phyloP scores from a whole-genome alignment of 495 filamentous ascomycete species.

The Neurospora terricola region DNA sequence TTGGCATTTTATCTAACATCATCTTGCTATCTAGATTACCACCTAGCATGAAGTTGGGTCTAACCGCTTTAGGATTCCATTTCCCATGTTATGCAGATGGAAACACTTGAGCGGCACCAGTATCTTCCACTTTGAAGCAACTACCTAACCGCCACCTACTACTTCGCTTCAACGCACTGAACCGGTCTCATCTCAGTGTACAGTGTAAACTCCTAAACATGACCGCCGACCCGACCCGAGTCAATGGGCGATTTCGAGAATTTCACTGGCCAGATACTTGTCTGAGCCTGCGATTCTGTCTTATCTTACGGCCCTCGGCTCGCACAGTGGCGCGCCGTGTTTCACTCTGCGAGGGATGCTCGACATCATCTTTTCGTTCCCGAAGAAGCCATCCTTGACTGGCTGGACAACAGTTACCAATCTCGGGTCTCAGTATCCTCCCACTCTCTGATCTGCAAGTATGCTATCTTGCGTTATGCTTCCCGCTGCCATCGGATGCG shows the following conservation, averaged over 20 bases:
- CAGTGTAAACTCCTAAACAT: neutral
- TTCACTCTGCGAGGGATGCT: neutral
- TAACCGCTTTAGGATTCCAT: neutral
- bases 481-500: neutral
- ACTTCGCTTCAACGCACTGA: neutral
- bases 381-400: neutral
- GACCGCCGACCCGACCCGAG: neutral
- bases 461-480: neutral
- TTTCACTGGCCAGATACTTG: neutral
- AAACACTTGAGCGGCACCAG: neutral
- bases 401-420: neutral
- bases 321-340: neutral
- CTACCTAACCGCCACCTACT: neutral
- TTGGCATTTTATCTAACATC: neutral
- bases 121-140: neutral
- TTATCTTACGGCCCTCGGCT: neutral
- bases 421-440: neutral
- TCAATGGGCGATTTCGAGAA: neutral
- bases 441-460: neutral
- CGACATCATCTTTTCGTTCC: neutral
- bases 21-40: neutral
- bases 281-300: neutral
- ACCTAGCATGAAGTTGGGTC: neutral
- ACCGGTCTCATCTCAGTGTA: neutral
- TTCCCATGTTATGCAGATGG: neutral